phyloP scores from a whole-genome alignment of 257 asterid species.

The Solanum etuberosum region DNA sequence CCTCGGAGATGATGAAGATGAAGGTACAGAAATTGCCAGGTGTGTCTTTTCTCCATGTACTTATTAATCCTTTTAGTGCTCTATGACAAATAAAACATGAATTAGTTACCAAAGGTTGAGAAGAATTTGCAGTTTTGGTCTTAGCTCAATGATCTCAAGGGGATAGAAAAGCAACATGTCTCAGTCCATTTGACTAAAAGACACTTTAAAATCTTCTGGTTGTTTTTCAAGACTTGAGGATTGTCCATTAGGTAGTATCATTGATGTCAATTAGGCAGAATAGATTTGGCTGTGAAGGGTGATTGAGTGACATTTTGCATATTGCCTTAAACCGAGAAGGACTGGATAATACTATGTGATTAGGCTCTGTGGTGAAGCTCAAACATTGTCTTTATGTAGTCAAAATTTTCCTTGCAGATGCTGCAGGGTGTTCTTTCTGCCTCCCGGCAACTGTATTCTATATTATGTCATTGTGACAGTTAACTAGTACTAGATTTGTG shows the following conservation, averaged over 20 bases:
- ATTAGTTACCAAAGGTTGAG: background rate
- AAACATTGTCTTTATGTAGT: background rate
- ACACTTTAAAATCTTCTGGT: background rate
- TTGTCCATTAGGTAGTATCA: background rate
- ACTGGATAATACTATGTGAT: background rate
- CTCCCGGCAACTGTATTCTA: background rate
- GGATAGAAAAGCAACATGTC: background rate
- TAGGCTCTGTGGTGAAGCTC: background rate
- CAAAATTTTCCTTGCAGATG: background rate
- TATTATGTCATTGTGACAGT: background rate
- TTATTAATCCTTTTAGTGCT: background rate
- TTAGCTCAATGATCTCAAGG: background rate
- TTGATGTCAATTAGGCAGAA: background rate
- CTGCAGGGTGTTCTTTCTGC: background rate
- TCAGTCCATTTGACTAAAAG: background rate
- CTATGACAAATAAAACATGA: background rate
- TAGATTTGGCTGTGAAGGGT: background rate
- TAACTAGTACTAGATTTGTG: background rate
- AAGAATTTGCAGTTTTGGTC: background rate
- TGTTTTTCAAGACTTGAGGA: background rate
- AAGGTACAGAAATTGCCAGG: constrained; percentile 52
- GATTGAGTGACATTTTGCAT: background rate
- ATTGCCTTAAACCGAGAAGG: background rate
- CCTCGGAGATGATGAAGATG: constrained; percentile 39
- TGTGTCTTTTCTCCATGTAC: constrained; percentile 4